Evolutionary conservation across 192 early-diverging fungal species (phyloP).

Genomic region (Coemansia reversa): DNA sequence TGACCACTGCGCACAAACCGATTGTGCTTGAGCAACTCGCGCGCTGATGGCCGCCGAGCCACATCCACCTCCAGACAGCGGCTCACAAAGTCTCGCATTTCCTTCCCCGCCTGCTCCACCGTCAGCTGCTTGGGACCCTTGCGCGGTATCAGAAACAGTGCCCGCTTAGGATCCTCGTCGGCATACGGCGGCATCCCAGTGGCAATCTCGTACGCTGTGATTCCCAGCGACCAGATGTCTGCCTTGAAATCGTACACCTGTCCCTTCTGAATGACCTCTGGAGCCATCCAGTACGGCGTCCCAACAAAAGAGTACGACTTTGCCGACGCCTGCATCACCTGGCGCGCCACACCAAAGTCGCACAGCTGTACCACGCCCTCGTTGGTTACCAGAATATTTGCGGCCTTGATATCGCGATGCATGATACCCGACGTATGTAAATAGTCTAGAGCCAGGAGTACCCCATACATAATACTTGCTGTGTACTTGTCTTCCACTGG

Average conservation of each 20-base stretch:
- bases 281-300: slow-evolving; percentile 89
- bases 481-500: slow-evolving; percentile 87
- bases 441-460: slow-evolving; percentile 85
- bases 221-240: slow-evolving; percentile 99
- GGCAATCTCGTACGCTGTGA: slow-evolving; percentile 95
- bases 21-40: slow-evolving; percentile 75
- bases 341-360: slow-evolving; percentile 95
- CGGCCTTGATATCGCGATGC: slow-evolving; percentile 97
- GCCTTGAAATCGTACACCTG: slow-evolving; percentile 90
- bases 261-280: slow-evolving; percentile 79
- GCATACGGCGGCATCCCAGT: slow-evolving; percentile 94
- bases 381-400: slow-evolving; percentile 89
- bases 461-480: slow-evolving; percentile 84
- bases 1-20: slow-evolving; percentile 50
- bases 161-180: slow-evolving; percentile 85
- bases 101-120: slow-evolving; percentile 70
- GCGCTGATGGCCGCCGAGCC: slow-evolving; percentile 80
- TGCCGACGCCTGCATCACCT: slow-evolving; percentile 67
- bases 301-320: slow-evolving; percentile 96
- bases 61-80: slow-evolving; percentile 86
- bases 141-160: slow-evolving; percentile 84
- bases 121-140: slow-evolving; percentile 76
- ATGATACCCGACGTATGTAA: slow-evolving; percentile 94
- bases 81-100: slow-evolving; percentile 86
- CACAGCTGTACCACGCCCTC: slow-evolving; percentile 90